Percentiles rank a stretch among this genome's conserved stretches.
phyloP scores from a whole-genome alignment of 75 land plant genomes.

The Chamaecyparis obtusa region DNA sequence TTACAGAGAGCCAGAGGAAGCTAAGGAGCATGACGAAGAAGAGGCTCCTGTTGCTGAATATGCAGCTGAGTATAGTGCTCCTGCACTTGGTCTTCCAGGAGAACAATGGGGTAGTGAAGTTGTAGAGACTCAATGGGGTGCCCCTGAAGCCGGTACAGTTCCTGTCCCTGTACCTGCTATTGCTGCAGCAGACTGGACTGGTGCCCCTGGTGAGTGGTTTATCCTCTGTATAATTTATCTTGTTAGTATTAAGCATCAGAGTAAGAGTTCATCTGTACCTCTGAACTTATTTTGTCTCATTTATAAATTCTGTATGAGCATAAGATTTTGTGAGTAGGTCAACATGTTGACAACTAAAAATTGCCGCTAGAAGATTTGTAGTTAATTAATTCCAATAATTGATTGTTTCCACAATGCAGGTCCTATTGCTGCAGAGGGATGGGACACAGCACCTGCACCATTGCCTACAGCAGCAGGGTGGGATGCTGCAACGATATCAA shows the following conservation, averaged over 20 bases:
- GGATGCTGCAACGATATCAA: slow-evolving; percentile 8
- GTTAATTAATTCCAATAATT: background rate
- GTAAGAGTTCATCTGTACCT: background rate
- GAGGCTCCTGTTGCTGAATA: slow-evolving; percentile 40
- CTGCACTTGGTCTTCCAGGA: slow-evolving; percentile 7
- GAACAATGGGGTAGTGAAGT: slow-evolving; percentile 27
- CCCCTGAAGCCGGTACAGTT: slow-evolving; percentile 15
- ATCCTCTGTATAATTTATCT: slow-evolving; percentile 11
- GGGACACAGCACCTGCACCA: slow-evolving; percentile 43
- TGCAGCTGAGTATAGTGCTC: slow-evolving; percentile 26
- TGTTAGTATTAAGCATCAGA: background rate
- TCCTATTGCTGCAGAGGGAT: slow-evolving; percentile 26
- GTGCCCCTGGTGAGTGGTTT: slow-evolving; percentile 24
- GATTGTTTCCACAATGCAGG: background rate
- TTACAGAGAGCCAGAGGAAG: slow-evolving; percentile 86
- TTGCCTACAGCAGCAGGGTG: slow-evolving; percentile 15
- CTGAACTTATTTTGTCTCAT: background rate
- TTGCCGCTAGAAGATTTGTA: background rate
- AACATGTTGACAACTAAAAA: background rate
- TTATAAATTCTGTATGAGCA: background rate
- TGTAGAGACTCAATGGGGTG: slow-evolving; percentile 15
- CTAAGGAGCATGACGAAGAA: slow-evolving; percentile 73
- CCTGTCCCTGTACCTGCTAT: slow-evolving; percentile 22
- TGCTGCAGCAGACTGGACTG: slow-evolving; percentile 23
- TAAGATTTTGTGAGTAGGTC: background rate